phyloP scores from a whole-genome alignment of 2,329 filamentous ascomycete species.

The Aureobasidium sp. region DNA sequence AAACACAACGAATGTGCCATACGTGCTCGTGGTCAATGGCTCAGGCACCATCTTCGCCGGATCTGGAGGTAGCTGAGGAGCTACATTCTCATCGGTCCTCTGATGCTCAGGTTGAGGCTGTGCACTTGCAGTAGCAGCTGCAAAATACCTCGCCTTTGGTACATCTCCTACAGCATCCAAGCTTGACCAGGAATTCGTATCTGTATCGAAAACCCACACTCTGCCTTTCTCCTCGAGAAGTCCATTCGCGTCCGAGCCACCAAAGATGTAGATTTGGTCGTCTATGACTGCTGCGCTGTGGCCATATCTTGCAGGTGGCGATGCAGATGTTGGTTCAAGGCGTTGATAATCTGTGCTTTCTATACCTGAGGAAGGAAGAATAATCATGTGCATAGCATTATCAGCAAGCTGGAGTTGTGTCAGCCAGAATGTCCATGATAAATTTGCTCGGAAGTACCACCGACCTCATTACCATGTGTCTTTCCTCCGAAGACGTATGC shows the following conservation, averaged over 20 bases:
- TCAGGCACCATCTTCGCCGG: slow-evolving; percentile 33
- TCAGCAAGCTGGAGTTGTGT: slow-evolving; percentile 25
- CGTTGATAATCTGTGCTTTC: slow-evolving; percentile 33
- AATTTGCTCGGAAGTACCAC: background rate
- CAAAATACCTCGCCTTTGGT: slow-evolving; percentile 24
- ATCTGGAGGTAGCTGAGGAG: slow-evolving; percentile 33
- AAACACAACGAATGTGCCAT: slow-evolving; percentile 44
- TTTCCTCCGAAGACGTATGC: slow-evolving; percentile 49
- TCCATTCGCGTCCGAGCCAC: slow-evolving; percentile 24
- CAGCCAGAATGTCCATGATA: background rate
- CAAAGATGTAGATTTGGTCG: slow-evolving; percentile 37
- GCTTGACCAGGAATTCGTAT: slow-evolving; percentile 31
- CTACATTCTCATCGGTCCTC: slow-evolving; percentile 18
- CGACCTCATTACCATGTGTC: slow-evolving; percentile 2
- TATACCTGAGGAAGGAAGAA: slow-evolving; percentile 39
- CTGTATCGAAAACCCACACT: slow-evolving; percentile 37
- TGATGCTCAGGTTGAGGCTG: slow-evolving; percentile 28
- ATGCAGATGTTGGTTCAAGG: slow-evolving; percentile 25
- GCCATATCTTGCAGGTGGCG: slow-evolving; percentile 32
- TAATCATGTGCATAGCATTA: slow-evolving; percentile 44
- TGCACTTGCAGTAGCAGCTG: slow-evolving; percentile 31
- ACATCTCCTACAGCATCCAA: slow-evolving; percentile 26
- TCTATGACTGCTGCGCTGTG: slow-evolving; percentile 35
- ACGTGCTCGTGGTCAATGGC: slow-evolving; percentile 29
- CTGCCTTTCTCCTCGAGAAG: slow-evolving; percentile 26